These are phyloP conservation scores for Penicillium rolfsii DNA, from an alignment of 2,329 filamentous ascomycete species.

Conservation along the genomic window DNA sequence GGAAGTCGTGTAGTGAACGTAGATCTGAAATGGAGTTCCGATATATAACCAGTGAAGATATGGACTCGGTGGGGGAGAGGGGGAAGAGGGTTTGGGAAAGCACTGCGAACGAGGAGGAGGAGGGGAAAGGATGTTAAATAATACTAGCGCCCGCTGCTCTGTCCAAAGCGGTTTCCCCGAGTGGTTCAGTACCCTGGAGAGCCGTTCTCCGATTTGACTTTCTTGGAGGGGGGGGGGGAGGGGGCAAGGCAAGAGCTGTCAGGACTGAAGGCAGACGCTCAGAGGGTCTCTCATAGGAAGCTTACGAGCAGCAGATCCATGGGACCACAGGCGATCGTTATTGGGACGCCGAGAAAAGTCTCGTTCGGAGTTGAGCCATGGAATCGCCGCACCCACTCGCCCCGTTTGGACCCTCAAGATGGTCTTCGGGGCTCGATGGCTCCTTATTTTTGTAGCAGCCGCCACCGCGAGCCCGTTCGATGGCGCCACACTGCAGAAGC, in stretches of 20 bases:
- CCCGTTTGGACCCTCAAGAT: background rate
- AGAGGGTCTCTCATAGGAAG: background rate
- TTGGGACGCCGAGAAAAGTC: conserved; percentile 27
- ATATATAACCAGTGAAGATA: background rate
- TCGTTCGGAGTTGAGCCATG: conserved; percentile 19
- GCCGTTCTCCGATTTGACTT: conserved; percentile 10
- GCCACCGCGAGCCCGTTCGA: conserved; percentile 23
- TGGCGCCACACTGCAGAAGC: conserved; percentile 16
- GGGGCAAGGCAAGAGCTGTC: conserved; percentile 22
- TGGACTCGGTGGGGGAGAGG: background rate
- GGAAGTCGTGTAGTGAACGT: background rate
- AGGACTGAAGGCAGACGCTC: conserved; percentile 11
- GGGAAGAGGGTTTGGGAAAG: background rate
- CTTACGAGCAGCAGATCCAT: conserved; percentile 24
- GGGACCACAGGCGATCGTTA: conserved; percentile 27
- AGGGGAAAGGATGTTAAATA: conserved; percentile 19
- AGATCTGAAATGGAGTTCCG: background rate
- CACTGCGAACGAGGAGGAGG: background rate
- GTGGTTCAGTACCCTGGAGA: background rate
- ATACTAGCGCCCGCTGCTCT: background rate
- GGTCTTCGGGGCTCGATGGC: conserved; percentile 10
- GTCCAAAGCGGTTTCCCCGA: background rate
- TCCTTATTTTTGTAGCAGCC: background rate
- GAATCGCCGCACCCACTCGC: conserved; percentile 8
- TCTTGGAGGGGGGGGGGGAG: conserved; percentile 10